Evolutionary conservation across 1,284 basidiomycete genomes (phyloP).

Genomic region (Entoloma clypeatum): DNA sequence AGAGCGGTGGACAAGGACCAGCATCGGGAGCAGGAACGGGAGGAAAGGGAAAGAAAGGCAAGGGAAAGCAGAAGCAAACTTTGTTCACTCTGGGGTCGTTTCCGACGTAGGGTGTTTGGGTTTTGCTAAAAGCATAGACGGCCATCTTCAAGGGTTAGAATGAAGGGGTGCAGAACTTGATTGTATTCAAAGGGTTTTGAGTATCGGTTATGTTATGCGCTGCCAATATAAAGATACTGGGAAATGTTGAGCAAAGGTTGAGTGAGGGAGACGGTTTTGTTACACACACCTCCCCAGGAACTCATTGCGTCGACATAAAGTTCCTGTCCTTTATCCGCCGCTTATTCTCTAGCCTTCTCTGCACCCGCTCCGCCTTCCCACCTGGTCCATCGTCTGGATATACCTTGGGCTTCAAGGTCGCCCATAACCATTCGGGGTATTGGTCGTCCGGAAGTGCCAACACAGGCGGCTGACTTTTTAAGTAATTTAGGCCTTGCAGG

Average conservation of each 20-base stretch:
- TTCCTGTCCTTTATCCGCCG: slow-evolving; percentile 69
- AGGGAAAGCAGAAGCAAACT: slow-evolving; percentile 82
- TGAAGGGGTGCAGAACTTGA: no score
- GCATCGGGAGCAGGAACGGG: no score
- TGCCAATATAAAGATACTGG: no score
- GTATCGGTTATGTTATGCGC: no score
- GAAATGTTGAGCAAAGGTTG: no score
- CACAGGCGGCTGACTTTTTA: slow-evolving; percentile 81
- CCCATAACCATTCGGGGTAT: slow-evolving; percentile 92
- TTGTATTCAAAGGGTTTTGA: no score
- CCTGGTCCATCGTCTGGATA: slow-evolving; percentile 67
- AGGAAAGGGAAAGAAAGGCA: slow-evolving; percentile 71
- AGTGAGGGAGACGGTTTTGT: no score
- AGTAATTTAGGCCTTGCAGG: slow-evolving; percentile 73
- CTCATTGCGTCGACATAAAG: slow-evolving; percentile 71
- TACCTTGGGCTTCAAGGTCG: slow-evolving; percentile 56
- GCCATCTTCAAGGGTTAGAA: no score
- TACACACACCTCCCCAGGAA: no score
- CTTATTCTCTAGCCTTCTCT: slow-evolving; percentile 57
- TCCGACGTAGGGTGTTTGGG: slow-evolving; percentile 41
- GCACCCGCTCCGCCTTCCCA: slow-evolving; percentile 60
- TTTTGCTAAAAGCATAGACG: no score
- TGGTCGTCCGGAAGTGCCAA: slow-evolving; percentile 78
- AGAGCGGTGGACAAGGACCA: no score
- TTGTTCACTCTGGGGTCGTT: slow-evolving; percentile 71